Base-by-base conservation (phyloP, 331 rosid genomes). In the Arachis monticola region DNA sequence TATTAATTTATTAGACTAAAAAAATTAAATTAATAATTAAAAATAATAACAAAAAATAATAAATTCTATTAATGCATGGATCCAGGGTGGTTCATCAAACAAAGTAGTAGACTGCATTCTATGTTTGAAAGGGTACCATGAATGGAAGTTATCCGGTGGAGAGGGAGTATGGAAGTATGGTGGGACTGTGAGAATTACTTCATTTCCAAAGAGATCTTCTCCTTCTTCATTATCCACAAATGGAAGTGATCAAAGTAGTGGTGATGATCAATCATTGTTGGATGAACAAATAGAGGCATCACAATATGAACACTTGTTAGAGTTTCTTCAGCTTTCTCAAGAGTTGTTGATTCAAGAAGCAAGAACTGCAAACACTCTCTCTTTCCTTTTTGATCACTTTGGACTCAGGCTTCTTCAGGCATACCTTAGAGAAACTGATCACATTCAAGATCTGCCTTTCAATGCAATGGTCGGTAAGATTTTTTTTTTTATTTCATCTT, bases 401-500 rank as follows among this genome's bases (percentile, higher is more conserved):
- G 97, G 98, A 67, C 97, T 95, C 68, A 85, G 87, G 66, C 96
- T 92, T 76, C 92, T 95, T 57, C 97, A 90, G 78, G 92, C 98
- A 60, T 95, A 89, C 81, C 91, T 95, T 76, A 86, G 83, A 77
- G 98, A 95, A 88, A 67, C 82, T 8, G 78, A 85, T 69, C 91
- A 75, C 48, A 78, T 86, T 63, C 96, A 85, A 64, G 97, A 92
- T 69, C 83, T 86, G 22, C 98, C 99, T 74, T 64, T 95, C 80
- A 95, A 90, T 95, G 82, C 96, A 92, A 95, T 83, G 99, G 99
- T 95, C 82, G 99, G 98, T 95, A 95, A 92, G 99, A 51, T 85
- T 69, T 75, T 35, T 35, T 2, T 35, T 35, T 35, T 32, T 35
- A 17, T 17, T 17, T 17, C 22, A 17, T 17, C 22, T 17, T 17